phyloP scores from a whole-genome alignment of 2,329 filamentous ascomycete genomes.

The Microcyclospora tardicrescens region DNA sequence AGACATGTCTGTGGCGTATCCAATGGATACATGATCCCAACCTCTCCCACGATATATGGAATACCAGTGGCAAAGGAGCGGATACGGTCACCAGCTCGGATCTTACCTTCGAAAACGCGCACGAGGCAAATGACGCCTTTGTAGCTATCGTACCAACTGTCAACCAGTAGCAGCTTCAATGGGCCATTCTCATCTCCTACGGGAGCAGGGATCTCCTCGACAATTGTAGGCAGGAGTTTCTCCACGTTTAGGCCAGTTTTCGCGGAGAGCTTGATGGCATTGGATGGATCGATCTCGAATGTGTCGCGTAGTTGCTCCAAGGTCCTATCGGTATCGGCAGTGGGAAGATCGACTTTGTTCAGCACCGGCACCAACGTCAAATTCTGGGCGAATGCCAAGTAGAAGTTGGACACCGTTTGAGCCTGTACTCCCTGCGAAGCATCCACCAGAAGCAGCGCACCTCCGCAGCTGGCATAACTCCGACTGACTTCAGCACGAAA shows the following conservation, averaged over 20 bases:
- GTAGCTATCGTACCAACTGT: slow-evolving; percentile 97
- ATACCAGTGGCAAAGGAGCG: slow-evolving; percentile 75
- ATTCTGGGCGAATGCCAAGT: slow-evolving; percentile 87
- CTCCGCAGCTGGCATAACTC: slow-evolving; percentile 91
- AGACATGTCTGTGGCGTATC: slow-evolving; percentile 69
- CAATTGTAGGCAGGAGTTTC: slow-evolving; percentile 68
- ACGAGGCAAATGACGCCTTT: slow-evolving; percentile 86
- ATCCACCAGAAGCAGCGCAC: slow-evolving; percentile 83
- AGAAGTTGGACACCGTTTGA: slow-evolving; percentile 97
- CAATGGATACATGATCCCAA: slow-evolving; percentile 89
- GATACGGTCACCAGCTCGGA: slow-evolving; percentile 74
- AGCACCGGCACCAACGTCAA: slow-evolving; percentile 78
- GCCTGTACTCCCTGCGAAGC: slow-evolving; percentile 94
- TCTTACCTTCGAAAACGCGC: slow-evolving; percentile 74
- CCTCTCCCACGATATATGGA: slow-evolving; percentile 88
- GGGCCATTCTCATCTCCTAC: slow-evolving; percentile 59
- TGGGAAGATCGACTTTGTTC: slow-evolving; percentile 91
- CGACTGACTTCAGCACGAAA: slow-evolving; percentile 92
- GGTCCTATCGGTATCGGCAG: slow-evolving; percentile 75
- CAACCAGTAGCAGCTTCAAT: slow-evolving; percentile 74
- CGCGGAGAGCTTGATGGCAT: slow-evolving; percentile 69
- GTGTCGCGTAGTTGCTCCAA: slow-evolving; percentile 73
- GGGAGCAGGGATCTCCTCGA: slow-evolving; percentile 73
- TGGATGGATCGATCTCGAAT: slow-evolving; percentile 74
- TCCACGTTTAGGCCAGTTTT: slow-evolving; percentile 87